phyloP scores from a whole-genome alignment of 1,284 basidiomycete species.

The Neolentinus lepideus region DNA sequence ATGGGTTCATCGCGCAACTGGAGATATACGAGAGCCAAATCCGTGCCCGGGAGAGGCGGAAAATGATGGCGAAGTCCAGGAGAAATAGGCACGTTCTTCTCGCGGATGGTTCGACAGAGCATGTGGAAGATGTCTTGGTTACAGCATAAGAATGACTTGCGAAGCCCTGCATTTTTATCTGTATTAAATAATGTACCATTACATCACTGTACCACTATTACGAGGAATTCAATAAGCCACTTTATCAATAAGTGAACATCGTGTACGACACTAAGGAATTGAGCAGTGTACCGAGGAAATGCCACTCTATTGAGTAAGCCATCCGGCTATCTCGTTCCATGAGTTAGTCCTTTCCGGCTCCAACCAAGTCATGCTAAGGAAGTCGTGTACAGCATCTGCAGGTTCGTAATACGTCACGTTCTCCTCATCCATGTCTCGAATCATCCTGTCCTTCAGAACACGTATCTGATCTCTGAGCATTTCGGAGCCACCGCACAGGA shows the following conservation, averaged over 20 bases:
- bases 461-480: constrained; percentile 40
- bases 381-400: constrained; percentile 47
- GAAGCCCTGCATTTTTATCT: too few species aligned
- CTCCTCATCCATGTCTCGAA: constrained; percentile 4
- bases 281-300: not conserved
- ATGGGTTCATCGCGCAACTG: constrained; percentile 22
- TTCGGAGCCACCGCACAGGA: constrained; percentile 47
- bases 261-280: too few species aligned
- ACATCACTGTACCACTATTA: too few species aligned
- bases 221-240: too few species aligned
- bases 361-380: constrained; percentile 38
- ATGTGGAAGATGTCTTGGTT: not conserved
- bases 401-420: constrained; percentile 40
- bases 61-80: not conserved
- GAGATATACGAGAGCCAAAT: constrained; percentile 13
- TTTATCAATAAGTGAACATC: too few species aligned
- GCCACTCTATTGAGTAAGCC: constrained; percentile 23
- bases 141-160: not conserved
- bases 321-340: constrained; percentile 36
- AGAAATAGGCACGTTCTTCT: not conserved
- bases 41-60: not conserved
- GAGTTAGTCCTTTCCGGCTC: constrained; percentile 49
- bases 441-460: constrained; percentile 16
- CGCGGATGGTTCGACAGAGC: not conserved
- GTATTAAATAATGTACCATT: too few species aligned